Percentiles rank a stretch among this genome's conserved stretches.
phyloP scores from a whole-genome alignment of 495 filamentous ascomycete species.

The Tuber aestivum region DNA sequence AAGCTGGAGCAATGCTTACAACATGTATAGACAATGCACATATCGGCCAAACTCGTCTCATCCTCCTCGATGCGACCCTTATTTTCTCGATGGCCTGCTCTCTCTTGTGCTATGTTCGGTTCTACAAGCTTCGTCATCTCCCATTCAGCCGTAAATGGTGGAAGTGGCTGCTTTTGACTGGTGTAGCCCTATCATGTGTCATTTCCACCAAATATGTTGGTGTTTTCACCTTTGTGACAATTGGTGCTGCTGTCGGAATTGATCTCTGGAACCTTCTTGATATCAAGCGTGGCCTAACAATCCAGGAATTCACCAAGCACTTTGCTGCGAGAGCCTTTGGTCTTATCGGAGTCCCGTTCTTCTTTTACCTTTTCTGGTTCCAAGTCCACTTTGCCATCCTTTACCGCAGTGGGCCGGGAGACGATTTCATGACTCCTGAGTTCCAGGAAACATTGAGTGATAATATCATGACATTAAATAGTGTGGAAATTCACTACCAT shows the following conservation, averaged over 20 bases:
- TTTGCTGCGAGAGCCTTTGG: constrained; percentile 77
- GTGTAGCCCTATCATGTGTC: constrained; percentile 88
- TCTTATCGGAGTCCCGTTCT: constrained; percentile 82
- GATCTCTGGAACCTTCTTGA: constrained; percentile 94
- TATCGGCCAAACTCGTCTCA: constrained; percentile 92
- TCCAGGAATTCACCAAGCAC: constrained; percentile 79
- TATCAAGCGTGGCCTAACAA: constrained; percentile 69
- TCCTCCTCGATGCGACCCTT: constrained; percentile 88
- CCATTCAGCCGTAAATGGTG: constrained; percentile 95
- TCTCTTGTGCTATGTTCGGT: constrained; percentile 86
- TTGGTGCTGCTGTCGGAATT: constrained; percentile 85
- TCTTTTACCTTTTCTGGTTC: constrained; percentile 99
- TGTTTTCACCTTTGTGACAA: constrained; percentile 92
- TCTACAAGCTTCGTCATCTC: constrained; percentile 90
- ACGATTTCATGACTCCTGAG: constrained; percentile 97
- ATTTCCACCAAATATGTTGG: constrained; percentile 99
- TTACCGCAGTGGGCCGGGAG: constrained; percentile 80
- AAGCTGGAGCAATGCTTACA: constrained; percentile 12
- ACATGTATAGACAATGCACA: constrained; percentile 73
- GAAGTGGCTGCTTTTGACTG: constrained; percentile 97
- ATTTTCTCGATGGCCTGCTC: constrained; percentile 94
- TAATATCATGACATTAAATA: constrained; percentile 81
- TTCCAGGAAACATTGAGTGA: constrained; percentile 96
- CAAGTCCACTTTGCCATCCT: constrained; percentile 95
- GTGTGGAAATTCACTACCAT: constrained; percentile 80